These are phyloP conservation scores for Anethum foeniculum DNA, from an alignment of 140 eudicot genomes.

Conservation along the genomic window DNA sequence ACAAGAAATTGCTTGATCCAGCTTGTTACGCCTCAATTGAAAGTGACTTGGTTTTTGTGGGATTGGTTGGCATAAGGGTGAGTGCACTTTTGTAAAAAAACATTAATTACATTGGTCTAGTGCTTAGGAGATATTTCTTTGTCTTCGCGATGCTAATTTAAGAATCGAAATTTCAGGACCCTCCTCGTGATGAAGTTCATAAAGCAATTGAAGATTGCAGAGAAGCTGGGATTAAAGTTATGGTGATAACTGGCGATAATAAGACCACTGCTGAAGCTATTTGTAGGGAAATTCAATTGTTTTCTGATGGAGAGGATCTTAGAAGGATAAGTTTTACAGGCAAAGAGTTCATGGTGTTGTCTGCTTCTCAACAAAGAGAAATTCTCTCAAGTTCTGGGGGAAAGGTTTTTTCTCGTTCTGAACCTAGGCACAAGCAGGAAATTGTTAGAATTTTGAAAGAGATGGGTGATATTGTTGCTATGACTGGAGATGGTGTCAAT, in stretches of 20 bases:
- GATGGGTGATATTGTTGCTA: conserved; percentile 78
- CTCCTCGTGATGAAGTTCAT: conserved; percentile 87
- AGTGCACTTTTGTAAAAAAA: conserved; percentile 5
- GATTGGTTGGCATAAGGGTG: conserved; percentile 82
- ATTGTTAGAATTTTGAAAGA: conserved; percentile 79
- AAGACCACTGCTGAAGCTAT: conserved; percentile 84
- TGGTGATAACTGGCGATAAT: conserved; percentile 91
- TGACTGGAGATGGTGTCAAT: conserved; percentile 95
- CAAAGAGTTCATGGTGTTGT: conserved; percentile 61
- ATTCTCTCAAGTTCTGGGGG: conserved; percentile 60
- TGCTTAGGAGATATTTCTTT: neutral
- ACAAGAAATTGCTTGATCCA: conserved; percentile 58
- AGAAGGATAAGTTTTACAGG: conserved; percentile 57
- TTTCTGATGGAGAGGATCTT: conserved; percentile 44
- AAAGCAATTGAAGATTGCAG: conserved; percentile 64
- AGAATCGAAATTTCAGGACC: conserved; percentile 49
- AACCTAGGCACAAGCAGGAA: conserved; percentile 86
- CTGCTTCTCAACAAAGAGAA: conserved; percentile 37
- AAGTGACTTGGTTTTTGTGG: conserved; percentile 60
- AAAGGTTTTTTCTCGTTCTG: conserved; percentile 80
- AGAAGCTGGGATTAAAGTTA: conserved; percentile 72
- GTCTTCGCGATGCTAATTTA: neutral
- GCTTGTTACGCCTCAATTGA: conserved; percentile 56
- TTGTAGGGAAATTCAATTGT: conserved; percentile 52
- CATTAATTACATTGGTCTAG: neutral